phyloP scores from a whole-genome alignment of 2,329 filamentous ascomycete species.

The Hypomyces perniciosus region DNA sequence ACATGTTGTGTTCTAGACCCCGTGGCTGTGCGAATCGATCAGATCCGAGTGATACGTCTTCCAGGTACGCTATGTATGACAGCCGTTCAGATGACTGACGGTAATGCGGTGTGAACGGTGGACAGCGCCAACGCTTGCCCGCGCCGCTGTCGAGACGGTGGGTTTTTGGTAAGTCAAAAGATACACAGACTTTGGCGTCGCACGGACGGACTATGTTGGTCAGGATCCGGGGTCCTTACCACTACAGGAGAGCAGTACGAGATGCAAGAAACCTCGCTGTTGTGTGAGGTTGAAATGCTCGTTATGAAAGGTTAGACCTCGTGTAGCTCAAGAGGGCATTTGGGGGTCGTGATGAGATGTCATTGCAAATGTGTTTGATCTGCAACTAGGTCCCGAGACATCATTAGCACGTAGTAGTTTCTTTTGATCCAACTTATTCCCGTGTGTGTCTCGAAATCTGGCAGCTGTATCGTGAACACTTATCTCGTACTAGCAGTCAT shows the following conservation, averaged over 20 bases:
- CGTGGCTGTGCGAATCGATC: background rate
- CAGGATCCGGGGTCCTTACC: background rate
- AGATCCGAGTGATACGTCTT: background rate
- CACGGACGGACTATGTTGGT: background rate
- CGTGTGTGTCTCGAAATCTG: background rate
- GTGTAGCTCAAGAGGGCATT: too few species aligned
- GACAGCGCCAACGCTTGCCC: background rate
- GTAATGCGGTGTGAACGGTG: background rate
- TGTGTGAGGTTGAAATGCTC: background rate
- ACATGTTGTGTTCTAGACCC: background rate
- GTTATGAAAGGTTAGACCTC: background rate
- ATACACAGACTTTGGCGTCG: background rate
- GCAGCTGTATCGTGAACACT: too few species aligned
- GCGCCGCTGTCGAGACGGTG: background rate
- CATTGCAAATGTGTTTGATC: too few species aligned
- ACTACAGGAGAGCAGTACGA: background rate
- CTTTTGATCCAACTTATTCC: too few species aligned
- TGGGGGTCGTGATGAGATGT: too few species aligned
- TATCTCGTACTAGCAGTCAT: too few species aligned
- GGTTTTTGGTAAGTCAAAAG: background rate
- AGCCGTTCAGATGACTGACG: background rate
- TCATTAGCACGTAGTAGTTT: too few species aligned
- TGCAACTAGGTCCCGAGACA: too few species aligned
- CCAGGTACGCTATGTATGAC: too few species aligned
- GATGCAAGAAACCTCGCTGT: background rate